phyloP scores from a whole-genome alignment of 2,329 filamentous ascomycete genomes.

The Penicillium concentricum region DNA sequence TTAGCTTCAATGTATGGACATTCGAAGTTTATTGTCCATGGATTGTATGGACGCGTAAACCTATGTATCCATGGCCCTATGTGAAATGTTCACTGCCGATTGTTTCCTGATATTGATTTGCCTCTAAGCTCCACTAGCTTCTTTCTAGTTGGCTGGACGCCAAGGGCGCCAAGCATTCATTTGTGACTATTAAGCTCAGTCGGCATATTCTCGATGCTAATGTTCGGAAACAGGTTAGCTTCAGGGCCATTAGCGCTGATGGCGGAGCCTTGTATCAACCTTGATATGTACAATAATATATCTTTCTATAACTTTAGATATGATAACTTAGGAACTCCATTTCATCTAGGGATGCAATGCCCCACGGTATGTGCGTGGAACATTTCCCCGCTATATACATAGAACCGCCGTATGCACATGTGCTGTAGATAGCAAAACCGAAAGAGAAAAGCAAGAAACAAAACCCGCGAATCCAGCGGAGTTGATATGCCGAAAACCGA shows the following conservation, averaged over 20 bases:
- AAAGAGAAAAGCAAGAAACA: not conserved
- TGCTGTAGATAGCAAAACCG: not conserved
- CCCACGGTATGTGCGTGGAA: not conserved
- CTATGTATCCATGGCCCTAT: not conserved
- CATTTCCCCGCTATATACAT: not conserved
- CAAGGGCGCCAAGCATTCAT: not conserved
- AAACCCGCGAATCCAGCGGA: not conserved
- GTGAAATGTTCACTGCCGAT: not conserved
- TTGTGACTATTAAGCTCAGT: not conserved
- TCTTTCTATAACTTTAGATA: constrained; percentile 1
- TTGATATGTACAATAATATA: not conserved
- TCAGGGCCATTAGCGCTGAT: constrained; percentile 2
- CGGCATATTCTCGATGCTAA: not conserved
- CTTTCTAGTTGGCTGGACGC: not conserved
- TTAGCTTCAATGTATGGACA: not conserved
- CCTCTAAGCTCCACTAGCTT: not conserved
- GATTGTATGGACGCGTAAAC: not conserved
- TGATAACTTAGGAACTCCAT: not conserved
- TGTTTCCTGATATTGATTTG: constrained; percentile 1
- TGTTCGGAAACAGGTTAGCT: not conserved
- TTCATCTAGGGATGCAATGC: not conserved
- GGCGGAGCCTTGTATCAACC: constrained; percentile 7
- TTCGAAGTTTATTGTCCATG: not conserved
- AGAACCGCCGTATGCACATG: not conserved
- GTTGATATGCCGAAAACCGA: not conserved